Base-by-base conservation (phyloP, 257 asterid genomes). In the Fraxinus quadrangulata region DNA sequence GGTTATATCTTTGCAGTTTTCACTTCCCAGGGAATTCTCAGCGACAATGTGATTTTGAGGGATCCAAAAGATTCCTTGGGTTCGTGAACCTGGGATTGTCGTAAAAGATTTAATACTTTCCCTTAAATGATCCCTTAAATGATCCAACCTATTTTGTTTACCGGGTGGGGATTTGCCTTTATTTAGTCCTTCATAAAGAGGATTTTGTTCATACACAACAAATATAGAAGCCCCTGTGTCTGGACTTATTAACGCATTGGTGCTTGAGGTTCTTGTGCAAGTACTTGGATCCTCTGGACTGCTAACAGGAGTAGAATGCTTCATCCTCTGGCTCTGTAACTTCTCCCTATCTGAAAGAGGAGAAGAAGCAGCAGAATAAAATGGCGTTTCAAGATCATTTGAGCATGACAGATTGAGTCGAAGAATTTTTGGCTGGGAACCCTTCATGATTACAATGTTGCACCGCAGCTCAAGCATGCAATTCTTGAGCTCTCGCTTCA, bases 371-470 rank as follows among this genome's bases (percentile, higher is more conserved):
- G 92, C 87, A 69, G 97, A 86, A 59, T 83, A 85, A 70, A 87
- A 87, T 36, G 96, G 86, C 4, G 93, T 83, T 56, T 86, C 90
- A 34, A 71, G 78, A 73, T 85, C 94, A 73, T 80, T 83, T 26
- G 91, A 70, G 80, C 77, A 73, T n/a, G 87, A 86, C 74, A 92
- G 85, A 83, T 94, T 92, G 80, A 94, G 94, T 61, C 96, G 91
- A 42, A 92, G 96, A 82, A 94, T 93, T 81, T 91, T 92, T 10
- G 97, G 88, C 69, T 77, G 90, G 70, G 97, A 87, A 77, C 93
- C 91, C 84, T 92, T 94, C 96, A 94, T 92, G 83, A 85, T 84
- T 59, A 94, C 97, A 73, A 91, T 91, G 83, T 92, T 94, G 85
- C 98, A 94, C 68, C 78, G 90, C 72, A 94, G 90, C 76, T 86